Evolutionary conservation across 768 basidiomycete species (phyloP).

Genomic region (Hydnum rufescens): DNA sequence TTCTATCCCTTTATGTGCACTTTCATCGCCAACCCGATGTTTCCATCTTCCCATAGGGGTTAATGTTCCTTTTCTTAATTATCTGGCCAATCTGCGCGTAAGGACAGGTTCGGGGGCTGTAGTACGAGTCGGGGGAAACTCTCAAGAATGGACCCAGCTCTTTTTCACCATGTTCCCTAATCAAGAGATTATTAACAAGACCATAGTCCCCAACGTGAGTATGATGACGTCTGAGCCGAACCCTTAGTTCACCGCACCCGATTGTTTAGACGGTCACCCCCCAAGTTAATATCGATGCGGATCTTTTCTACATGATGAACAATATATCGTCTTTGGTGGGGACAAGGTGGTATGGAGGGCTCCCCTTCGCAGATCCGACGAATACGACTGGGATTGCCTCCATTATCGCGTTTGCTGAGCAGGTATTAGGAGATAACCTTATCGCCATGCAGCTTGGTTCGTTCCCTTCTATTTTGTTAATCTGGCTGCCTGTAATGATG

Average conservation of each 20-base stretch:
- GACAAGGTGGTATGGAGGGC: conserved; percentile 37
- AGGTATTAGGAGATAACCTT: conserved; percentile 44
- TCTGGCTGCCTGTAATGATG: neutral
- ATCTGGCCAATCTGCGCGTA: conserved; percentile 24
- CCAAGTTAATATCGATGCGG: conserved; percentile 39
- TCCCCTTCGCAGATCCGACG: conserved; percentile 11
- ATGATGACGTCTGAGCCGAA: neutral
- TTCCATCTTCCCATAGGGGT: conserved; percentile 11
- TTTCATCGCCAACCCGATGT: neutral
- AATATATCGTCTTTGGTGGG: conserved; percentile 39
- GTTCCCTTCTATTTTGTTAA: neutral
- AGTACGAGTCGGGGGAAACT: conserved; percentile 32
- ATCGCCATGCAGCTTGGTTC: conserved; percentile 45
- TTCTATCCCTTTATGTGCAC: neutral
- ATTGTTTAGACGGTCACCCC: conserved; percentile 34
- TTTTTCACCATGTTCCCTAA: neutral
- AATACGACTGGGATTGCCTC: conserved; percentile 5
- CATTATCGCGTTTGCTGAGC: conserved; percentile 38
- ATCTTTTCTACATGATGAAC: conserved; percentile 43
- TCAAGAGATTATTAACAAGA: conserved; percentile 9
- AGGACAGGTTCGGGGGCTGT: conserved; percentile 23
- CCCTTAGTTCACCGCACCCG: neutral
- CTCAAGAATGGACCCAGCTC: conserved; percentile 21
- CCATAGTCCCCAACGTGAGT: conserved; percentile 12
- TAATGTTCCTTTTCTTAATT: conserved; percentile 28